phyloP scores from a whole-genome alignment of 1,139 yeast genomes.

The Debaryomyces sp. region DNA sequence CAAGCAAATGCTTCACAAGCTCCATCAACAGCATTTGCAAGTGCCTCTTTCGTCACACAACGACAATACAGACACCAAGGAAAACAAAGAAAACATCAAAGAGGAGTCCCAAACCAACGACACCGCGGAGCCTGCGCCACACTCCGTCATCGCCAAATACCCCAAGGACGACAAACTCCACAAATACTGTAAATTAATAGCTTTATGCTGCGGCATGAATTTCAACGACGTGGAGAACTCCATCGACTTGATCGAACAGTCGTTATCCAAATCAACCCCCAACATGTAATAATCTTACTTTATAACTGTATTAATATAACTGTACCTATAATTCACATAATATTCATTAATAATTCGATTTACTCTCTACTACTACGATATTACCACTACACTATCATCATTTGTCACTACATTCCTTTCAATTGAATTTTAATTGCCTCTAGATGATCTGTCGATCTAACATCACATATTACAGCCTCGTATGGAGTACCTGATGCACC shows the following conservation, averaged over 20 bases:
- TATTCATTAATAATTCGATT: background rate
- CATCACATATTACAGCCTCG: background rate
- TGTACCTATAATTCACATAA: constrained; percentile 1
- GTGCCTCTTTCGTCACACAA: background rate
- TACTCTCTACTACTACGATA: background rate
- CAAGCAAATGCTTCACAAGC: background rate
- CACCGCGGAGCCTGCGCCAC: background rate
- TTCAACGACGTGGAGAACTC: constrained; percentile 43
- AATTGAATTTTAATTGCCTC: background rate
- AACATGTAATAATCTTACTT: constrained; percentile 5
- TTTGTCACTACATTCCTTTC: no score
- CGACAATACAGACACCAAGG: background rate
- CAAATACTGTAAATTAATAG: constrained; percentile 46
- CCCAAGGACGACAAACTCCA: constrained; percentile 39
- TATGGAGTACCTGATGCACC: background rate
- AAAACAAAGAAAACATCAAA: constrained; percentile 10
- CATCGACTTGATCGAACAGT: constrained; percentile 48
- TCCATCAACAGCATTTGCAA: background rate
- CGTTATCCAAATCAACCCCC: constrained; percentile 23
- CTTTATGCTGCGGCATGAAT: constrained; percentile 50
- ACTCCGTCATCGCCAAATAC: constrained; percentile 18
- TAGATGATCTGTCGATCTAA: background rate
- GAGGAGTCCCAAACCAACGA: constrained; percentile 1
- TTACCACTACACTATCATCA: no score
- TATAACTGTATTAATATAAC: constrained; percentile 5